Conservation (phyloP, 345 rosid species). For the Brassica juncea region DNA sequence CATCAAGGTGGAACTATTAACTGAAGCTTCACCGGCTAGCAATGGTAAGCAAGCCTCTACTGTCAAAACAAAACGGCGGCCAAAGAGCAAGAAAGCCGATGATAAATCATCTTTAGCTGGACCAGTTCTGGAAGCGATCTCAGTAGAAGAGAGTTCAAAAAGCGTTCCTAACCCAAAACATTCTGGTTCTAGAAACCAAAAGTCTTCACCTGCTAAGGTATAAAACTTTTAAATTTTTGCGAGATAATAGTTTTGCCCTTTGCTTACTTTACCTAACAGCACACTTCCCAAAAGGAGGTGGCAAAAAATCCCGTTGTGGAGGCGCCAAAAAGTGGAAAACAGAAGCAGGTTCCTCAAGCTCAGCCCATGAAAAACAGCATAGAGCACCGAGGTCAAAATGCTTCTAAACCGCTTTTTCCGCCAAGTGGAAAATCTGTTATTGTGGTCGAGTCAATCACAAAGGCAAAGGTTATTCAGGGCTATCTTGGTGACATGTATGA, state of each 20-base stretch:
- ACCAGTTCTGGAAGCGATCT: conserved; percentile 40
- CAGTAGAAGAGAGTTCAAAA: conserved; percentile 34
- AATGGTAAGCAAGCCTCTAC: conserved; percentile 38
- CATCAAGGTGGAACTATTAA: conserved; percentile 25
- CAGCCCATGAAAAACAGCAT: conserved; percentile 43
- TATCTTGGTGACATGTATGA: conserved; percentile 90
- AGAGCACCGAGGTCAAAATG: conserved; percentile 46
- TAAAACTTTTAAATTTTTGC: conserved; percentile 27
- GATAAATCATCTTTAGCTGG: conserved; percentile 41
- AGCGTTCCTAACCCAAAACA: conserved; percentile 31
- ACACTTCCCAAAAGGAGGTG: conserved; percentile 45
- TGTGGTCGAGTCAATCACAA: conserved; percentile 90
- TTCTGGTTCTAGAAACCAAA: conserved; percentile 38
- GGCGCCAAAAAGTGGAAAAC: conserved; percentile 26
- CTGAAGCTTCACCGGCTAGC: conserved; percentile 32
- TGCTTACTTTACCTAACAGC: conserved; percentile 39
- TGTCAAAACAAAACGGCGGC: conserved; percentile 41
- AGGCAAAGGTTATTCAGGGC: conserved; percentile 92
- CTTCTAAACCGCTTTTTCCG: conserved; percentile 67
- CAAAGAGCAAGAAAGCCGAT: conserved; percentile 48
- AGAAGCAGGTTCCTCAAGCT: conserved; percentile 39
- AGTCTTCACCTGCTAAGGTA: conserved; percentile 45
- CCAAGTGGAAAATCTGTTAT: conserved; percentile 81
- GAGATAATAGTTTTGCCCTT: conserved; percentile 16
- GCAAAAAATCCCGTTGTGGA: conserved; percentile 28